These are phyloP conservation scores for Nicotiana paniculata DNA, from an alignment of 257 asterid genomes.

Conservation along the genomic window DNA sequence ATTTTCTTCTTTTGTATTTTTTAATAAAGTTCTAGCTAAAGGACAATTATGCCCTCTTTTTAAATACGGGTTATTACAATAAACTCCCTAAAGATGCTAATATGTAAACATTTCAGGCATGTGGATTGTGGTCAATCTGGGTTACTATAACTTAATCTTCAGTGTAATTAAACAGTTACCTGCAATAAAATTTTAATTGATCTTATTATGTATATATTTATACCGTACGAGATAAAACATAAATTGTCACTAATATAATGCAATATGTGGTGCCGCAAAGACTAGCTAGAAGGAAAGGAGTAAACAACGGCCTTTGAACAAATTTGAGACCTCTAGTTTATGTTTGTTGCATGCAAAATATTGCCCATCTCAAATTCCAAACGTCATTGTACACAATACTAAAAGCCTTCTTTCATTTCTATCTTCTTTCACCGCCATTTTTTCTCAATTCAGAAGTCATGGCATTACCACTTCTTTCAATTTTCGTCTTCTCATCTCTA, in stretches of 20 bases:
- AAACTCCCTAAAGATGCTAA: no score
- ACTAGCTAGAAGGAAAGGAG: constrained; percentile 4
- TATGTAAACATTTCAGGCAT: no score
- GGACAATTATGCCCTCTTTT: no score
- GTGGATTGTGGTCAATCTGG: no score
- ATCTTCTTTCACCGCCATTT: background rate
- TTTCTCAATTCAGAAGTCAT: constrained; percentile 14
- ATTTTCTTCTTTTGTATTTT: no score
- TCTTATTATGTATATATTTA: background rate
- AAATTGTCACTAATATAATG: background rate
- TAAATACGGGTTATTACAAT: no score
- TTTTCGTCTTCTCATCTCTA: constrained; percentile 24
- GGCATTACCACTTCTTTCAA: constrained; percentile 28
- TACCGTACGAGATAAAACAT: background rate
- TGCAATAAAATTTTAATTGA: background rate
- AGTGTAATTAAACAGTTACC: background rate
- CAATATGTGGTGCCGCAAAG: no score
- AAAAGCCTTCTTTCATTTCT: background rate
- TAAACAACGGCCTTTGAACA: background rate
- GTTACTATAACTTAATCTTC: no score
- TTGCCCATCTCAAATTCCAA: background rate
- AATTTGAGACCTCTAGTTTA: background rate
- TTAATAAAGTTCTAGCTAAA: no score
- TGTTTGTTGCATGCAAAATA: constrained; percentile 5
- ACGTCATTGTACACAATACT: background rate